Evolutionary conservation across 2,329 filamentous ascomycete species (phyloP), one percentile per base, ranked within the genome.

Genomic region (Calonectria ilicicola): DNA sequence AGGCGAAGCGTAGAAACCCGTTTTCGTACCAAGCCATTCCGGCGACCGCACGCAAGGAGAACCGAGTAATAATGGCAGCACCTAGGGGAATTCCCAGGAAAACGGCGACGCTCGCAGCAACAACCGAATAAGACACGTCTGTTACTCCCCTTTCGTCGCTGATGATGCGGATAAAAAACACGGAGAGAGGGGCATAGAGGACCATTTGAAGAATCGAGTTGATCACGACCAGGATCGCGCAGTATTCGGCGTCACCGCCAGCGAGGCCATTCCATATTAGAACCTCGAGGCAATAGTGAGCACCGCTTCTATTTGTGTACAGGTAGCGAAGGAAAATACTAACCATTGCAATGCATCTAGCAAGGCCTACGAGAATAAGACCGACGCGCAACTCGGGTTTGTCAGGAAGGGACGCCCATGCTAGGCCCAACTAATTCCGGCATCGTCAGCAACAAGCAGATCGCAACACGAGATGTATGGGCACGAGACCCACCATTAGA

Each of bases 261-360:
- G 95, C 94, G 10, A 88, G 81, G 5, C 81, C 80, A 47, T 84
- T 97, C 95, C 94, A 97, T 72, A 98, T 93, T 5, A 89, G 77
- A 1, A 89, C 84, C 85, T 86, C 56, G n/a, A 35, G 14, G 17
- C 23, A 51, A 65, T 44, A 27, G 21, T 26, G 17, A 63, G 60
- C 9, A n/a, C 19, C 21, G 5, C 14, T 44, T 7, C 21, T 47
- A 58, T 21, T 14, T 44, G 4, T 49, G 63, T 26, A 9, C 32
- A 5, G 9, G 56, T 12, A 44, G 2, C 35, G 32, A 49, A n/a
- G 14, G 14, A 49, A 47, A 76, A 84, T 21, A 46, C 69, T n/a
- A 17, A 75, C 94, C 95, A 98, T 98, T 38, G 95, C 95, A 74
- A 98, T 98, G 78, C 95, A 98, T 65, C 95, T 87, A 5, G 94